Conservation (phyloP, 129 eudicot genomes). For the Artemisia tridentata region DNA sequence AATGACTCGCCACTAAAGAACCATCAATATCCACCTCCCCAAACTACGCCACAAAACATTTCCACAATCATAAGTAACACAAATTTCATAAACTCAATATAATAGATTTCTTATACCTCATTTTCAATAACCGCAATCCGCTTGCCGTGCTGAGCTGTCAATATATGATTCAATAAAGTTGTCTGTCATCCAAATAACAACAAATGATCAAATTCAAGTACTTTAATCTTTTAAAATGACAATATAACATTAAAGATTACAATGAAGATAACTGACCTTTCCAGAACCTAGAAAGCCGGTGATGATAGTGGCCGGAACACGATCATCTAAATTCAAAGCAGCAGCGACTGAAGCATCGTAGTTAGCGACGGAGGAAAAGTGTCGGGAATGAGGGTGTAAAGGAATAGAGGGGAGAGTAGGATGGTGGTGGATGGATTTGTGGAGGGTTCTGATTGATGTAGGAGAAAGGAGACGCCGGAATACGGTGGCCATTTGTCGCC, state of each 20-base stretch:
- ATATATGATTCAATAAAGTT: conserved; percentile 83
- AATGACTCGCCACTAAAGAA: conserved; percentile 88
- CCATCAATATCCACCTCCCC: conserved; percentile 99
- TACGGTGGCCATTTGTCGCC: conserved; percentile 46
- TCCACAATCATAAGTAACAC: not conserved
- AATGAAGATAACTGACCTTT: conserved; percentile 40
- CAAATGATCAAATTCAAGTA: conserved; percentile 11
- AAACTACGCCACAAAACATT: conserved; percentile 53
- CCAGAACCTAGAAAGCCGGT: conserved; percentile 98
- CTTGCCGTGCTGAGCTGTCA: conserved; percentile 93
- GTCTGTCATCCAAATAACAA: conserved; percentile 50
- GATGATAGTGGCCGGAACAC: conserved; percentile 87
- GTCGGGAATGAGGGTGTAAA: conserved; percentile 33
- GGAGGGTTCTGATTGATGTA: conserved; percentile 33
- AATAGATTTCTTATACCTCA: conserved; percentile 50
- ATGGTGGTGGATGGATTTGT: conserved; percentile 6
- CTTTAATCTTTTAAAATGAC: too few relatives aligned
- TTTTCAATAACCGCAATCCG: conserved; percentile 95
- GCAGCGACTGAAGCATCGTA: conserved; percentile 48
- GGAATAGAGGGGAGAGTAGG: conserved; percentile 21
- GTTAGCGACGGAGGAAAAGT: conserved; percentile 39
- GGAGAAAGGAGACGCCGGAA: conserved; percentile 41
- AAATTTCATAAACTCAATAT: not conserved
- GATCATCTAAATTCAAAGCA: conserved; percentile 64
- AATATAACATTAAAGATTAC: too few relatives aligned